Percentiles rank a stretch among this genome's conserved stretches.
Conservation (phyloP, 2,329 filamentous ascomycete species). For the Aspergillus fumigatus region DNA sequence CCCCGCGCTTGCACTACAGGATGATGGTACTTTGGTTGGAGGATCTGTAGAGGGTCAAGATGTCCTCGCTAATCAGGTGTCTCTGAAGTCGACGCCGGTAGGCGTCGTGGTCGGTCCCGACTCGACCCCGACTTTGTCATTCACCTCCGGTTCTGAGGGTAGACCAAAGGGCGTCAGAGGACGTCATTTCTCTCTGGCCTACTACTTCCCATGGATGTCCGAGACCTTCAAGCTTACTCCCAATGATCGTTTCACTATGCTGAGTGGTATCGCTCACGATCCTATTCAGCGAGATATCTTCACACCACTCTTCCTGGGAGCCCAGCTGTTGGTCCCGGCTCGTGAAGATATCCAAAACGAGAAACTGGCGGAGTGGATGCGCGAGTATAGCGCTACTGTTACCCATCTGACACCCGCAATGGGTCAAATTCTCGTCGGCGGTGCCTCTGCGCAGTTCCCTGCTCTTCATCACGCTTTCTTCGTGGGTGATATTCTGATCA, state of each 20-base stretch:
- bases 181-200: constrained; percentile 77
- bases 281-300: constrained; percentile 68
- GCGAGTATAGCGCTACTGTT: constrained; percentile 66
- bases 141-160: constrained; percentile 70
- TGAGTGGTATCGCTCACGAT: constrained; percentile 74
- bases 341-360: constrained; percentile 84
- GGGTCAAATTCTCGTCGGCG: constrained; percentile 90
- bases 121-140: constrained; percentile 69
- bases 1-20: constrained; percentile 65
- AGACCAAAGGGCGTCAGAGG: constrained; percentile 82
- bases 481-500: constrained; percentile 86
- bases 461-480: constrained; percentile 78
- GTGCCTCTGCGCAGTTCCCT: constrained; percentile 71
- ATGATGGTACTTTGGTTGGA: constrained; percentile 69
- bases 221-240: constrained; percentile 70
- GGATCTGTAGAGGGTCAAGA: constrained; percentile 64
- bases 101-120: constrained; percentile 82
- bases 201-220: constrained; percentile 94
- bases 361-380: constrained; percentile 83
- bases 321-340: constrained; percentile 70
- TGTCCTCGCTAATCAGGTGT: constrained; percentile 54
- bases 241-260: constrained; percentile 72
- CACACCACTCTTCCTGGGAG: constrained; percentile 82
- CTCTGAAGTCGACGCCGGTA: constrained; percentile 54
- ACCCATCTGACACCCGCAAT: constrained; percentile 93